Evolutionary conservation across 2,329 filamentous ascomycete species (phyloP).

Genomic region (Raffaelea ambrosiae): DNA sequence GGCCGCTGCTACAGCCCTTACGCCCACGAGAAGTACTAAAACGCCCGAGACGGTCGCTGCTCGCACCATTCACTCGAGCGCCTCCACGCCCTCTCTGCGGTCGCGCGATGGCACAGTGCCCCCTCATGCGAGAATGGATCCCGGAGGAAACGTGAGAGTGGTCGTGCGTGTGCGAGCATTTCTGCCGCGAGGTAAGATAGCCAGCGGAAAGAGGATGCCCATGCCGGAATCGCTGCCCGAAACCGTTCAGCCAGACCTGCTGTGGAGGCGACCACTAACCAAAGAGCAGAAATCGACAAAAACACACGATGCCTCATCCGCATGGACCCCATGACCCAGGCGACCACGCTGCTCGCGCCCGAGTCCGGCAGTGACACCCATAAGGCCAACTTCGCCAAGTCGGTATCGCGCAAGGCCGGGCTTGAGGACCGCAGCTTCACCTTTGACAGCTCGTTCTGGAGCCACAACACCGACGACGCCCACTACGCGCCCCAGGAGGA

Average conservation of each 20-base stretch:
- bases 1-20: background rate
- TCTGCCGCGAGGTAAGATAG: conserved; percentile 61
- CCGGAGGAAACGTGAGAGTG: conserved; percentile 71
- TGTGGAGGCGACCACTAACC: background rate
- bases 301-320: conserved; percentile 76
- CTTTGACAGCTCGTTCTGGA: conserved; percentile 98
- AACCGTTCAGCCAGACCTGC: background rate
- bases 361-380: conserved; percentile 12
- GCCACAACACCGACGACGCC: conserved; percentile 72
- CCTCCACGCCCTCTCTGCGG: conserved; percentile 70
- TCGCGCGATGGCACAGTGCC: conserved; percentile 61
- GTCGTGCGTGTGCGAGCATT: conserved; percentile 76
- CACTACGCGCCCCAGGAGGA: conserved; percentile 87
- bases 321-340: conserved; percentile 84
- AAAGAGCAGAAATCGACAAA: conserved; percentile 64
- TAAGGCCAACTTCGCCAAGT: conserved; percentile 19
- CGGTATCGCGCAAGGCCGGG: conserved; percentile 9
- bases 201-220: background rate
- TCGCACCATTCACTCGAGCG: conserved; percentile 50
- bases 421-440: conserved; percentile 53
- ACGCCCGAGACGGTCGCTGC: background rate
- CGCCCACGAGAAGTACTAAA: background rate
- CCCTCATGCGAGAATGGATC: conserved; percentile 45
- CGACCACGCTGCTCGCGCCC: conserved; percentile 71
- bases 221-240: too few species aligned